Percentiles rank a stretch among this genome's conserved stretches.
Evolutionary conservation across 2,329 filamentous ascomycete genomes (phyloP).

Genomic region (Metarhizium robertsii): DNA sequence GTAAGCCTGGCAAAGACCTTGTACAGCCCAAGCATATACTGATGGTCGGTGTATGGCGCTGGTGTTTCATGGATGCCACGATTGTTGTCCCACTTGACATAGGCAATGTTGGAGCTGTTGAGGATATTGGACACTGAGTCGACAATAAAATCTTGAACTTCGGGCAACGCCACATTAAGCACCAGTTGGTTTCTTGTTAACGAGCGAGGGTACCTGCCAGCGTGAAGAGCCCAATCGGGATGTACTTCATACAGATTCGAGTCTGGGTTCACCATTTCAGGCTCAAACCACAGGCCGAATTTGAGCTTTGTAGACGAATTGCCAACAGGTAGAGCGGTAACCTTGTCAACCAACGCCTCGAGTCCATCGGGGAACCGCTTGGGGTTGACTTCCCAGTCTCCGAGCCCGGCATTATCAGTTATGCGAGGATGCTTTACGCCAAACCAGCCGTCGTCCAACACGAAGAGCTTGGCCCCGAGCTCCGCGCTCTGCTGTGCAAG

Average conservation of each 20-base stretch:
- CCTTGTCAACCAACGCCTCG: constrained; percentile 36
- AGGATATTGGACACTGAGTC: constrained; percentile 43
- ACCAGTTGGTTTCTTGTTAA: constrained; percentile 50
- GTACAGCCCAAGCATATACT: constrained; percentile 56
- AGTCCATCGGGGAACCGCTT: constrained; percentile 50
- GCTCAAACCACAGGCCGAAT: constrained; percentile 60
- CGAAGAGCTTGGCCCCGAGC: constrained; percentile 53
- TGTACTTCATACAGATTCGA: constrained; percentile 52
- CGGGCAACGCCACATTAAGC: constrained; percentile 48
- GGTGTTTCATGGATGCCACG: constrained; percentile 52
- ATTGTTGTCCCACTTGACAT: constrained; percentile 64
- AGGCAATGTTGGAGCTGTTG: constrained; percentile 41
- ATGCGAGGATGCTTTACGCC: constrained; percentile 48
- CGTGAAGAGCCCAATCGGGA: constrained; percentile 54
- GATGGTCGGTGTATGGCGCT: constrained; percentile 42
- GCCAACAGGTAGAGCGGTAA: constrained; percentile 38
- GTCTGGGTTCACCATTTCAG: constrained; percentile 58
- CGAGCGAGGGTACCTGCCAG: constrained; percentile 45
- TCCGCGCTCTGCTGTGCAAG: constrained; percentile 47
- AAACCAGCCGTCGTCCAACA: constrained; percentile 61
- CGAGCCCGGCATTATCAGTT: constrained; percentile 48
- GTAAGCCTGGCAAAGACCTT: constrained; percentile 52
- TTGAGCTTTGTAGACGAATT: constrained; percentile 38
- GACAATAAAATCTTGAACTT: constrained; percentile 57
- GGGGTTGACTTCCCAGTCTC: constrained; percentile 54